Base-by-base conservation (phyloP, 805 yeast genomes). In the Clavispora vitiphila region DNA sequence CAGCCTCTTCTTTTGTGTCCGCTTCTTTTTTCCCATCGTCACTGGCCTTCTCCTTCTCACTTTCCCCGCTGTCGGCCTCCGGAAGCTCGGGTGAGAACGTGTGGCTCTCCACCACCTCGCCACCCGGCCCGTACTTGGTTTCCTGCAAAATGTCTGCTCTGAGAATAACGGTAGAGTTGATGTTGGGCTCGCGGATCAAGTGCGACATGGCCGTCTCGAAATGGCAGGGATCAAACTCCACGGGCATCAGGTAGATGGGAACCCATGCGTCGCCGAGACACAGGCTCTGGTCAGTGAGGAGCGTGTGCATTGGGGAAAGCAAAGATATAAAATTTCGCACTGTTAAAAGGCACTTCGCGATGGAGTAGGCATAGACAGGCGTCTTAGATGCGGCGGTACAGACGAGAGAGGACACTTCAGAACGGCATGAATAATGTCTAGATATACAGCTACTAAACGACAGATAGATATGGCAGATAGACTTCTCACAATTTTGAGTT, bases 121-220 rank as follows among this genome's bases (percentile, higher is more conserved):
- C 54, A 5, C 54, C 61, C 1, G 65, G 59, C 18, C 62, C 70
- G 53, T 69, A 78, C 6, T 54, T 61, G 42, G 65, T 65, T 50
- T 80, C 83, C 34, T 69, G 67, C 35, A 86, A 58, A 19, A 89
- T 78, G 62, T 91, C 97, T 0, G 97, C 95, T 50, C 98, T 69
- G 62, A 91, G 68, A 25, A 90, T 84, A 26, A 88, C 93, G 0
- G 96, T 85, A 9, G 97, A 90, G 64, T 90, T 91, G 63, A 88
- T 85, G 58, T 89, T 86, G 14, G 96, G 96, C 49, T 86, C 87
- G 44, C 75, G 72, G 40, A 88, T 84, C 46, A 88, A 71, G 60
- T 87, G 86, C 34, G 76, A 62, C 90, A 88, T 83, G 5, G 96
- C 96, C 3, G 66, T 65, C 42, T 78, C 81, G 55, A 81, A 88